Conservation (phyloP, 495 filamentous ascomycete species). For the Xylaria palmicola region DNA sequence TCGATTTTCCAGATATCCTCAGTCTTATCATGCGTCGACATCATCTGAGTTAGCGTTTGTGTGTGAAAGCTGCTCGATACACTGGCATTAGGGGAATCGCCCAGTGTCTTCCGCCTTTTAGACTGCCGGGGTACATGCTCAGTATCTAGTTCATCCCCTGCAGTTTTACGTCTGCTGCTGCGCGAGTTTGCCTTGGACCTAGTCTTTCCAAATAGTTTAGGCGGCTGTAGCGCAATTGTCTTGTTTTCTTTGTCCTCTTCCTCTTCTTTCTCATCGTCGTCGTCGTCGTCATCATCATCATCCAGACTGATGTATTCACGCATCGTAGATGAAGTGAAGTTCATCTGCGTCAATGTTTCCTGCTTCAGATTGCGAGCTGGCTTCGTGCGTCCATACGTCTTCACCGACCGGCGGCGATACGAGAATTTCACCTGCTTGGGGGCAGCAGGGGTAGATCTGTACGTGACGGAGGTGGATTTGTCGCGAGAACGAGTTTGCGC, state of each 20-base stretch:
- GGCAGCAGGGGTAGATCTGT: conserved; percentile 40
- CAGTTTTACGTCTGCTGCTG: conserved; percentile 23
- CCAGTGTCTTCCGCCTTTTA: conserved; percentile 45
- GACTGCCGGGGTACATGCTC: conserved; percentile 19
- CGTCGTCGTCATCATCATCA: conserved; percentile 14
- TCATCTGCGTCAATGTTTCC: conserved; percentile 52
- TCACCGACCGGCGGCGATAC: conserved; percentile 29
- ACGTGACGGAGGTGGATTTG: conserved; percentile 17
- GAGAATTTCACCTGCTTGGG: conserved; percentile 43
- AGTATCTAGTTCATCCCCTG: conserved; percentile 19
- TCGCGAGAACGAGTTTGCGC: conserved; percentile 29
- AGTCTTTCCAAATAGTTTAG: conserved; percentile 6
- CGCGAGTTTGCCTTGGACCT: conserved; percentile 23
- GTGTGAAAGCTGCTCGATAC: conserved; percentile 40
- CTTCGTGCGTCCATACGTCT: conserved; percentile 39
- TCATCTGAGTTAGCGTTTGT: conserved; percentile 45
- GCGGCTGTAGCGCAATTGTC: conserved; percentile 14
- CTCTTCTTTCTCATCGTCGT: background rate
- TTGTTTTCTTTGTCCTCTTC: conserved; percentile 15
- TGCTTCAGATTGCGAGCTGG: conserved; percentile 35
- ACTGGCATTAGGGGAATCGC: conserved; percentile 32
- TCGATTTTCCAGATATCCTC: conserved; percentile 28
- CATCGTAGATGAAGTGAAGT: conserved; percentile 32
- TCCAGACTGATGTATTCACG: conserved; percentile 15
- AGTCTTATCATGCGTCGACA: conserved; percentile 28